Percentiles rank a stretch among this genome's conserved stretches.
Evolutionary conservation across 805 yeast genomes (phyloP).

Genomic region (Hanseniaspora pseudoguilliermondii): DNA sequence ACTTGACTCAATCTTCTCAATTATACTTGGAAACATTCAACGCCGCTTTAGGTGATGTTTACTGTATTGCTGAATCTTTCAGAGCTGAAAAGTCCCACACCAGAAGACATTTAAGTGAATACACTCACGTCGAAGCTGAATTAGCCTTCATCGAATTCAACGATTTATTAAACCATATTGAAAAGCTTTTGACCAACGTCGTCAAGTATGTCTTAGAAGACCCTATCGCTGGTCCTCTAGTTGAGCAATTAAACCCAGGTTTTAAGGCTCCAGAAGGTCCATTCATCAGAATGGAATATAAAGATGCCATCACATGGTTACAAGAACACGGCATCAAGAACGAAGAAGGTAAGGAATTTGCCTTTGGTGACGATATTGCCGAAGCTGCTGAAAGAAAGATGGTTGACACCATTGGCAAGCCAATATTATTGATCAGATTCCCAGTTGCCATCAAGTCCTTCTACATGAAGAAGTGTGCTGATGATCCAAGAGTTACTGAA

Average conservation of each 20-base stretch:
- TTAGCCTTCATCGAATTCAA: conserved; percentile 78
- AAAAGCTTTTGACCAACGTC: conserved; percentile 54
- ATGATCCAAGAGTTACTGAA: conserved; percentile 91
- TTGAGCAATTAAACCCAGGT: conserved; percentile 83
- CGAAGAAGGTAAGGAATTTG: conserved; percentile 87
- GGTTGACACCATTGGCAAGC: conserved; percentile 90
- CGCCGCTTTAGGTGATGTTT: conserved; percentile 94
- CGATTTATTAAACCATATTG: conserved; percentile 75
- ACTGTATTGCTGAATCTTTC: conserved; percentile 95
- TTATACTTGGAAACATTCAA: conserved; percentile 90
- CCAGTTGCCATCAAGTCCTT: conserved; percentile 95
- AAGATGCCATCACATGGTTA: conserved; percentile 88
- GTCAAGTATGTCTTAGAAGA: conserved; percentile 72
- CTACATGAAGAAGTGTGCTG: conserved; percentile 88
- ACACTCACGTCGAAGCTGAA: conserved; percentile 94
- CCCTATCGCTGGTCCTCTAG: conserved; percentile 81
- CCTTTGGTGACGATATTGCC: conserved; percentile 97
- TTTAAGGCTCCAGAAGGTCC: conserved; percentile 75
- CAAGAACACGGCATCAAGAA: conserved; percentile 87
- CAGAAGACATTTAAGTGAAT: conserved; percentile 93
- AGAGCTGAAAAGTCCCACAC: conserved; percentile 98
- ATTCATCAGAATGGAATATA: conserved; percentile 82
- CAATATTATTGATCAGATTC: conserved; percentile 84
- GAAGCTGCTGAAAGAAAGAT: conserved; percentile 99
- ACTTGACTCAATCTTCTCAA: conserved; percentile 92